Conservation (phyloP, 1,284 basidiomycete species). For the Puccinia triticina region DNA sequence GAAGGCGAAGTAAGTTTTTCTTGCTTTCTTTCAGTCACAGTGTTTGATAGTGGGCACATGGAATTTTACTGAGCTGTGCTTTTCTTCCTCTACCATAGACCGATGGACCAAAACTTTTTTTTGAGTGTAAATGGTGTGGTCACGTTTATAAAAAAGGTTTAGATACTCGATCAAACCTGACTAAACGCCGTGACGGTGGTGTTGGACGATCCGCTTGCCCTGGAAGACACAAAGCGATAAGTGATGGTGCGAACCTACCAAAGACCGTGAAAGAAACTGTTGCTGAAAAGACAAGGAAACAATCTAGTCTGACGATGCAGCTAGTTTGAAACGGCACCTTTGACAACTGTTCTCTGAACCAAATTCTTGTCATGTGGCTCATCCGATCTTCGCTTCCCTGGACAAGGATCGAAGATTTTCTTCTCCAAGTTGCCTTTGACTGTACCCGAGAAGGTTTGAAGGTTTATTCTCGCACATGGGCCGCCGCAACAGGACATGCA, state of each 20-base stretch:
- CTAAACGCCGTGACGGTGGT: conserved; percentile 17
- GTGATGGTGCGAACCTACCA: neutral
- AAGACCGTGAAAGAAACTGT: neutral
- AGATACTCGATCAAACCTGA: neutral
- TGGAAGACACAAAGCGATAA: neutral
- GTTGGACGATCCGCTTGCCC: neutral
- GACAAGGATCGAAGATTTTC: neutral
- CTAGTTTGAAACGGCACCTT: neutral
- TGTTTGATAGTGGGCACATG: neutral
- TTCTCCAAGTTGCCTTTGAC: neutral
- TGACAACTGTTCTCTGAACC: neutral
- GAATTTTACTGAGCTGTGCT: neutral
- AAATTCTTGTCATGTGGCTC: conserved; percentile 22
- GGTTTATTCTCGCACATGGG: neutral
- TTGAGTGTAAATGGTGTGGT: neutral
- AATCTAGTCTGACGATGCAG: neutral
- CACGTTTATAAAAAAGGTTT: neutral
- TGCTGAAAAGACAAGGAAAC: neutral
- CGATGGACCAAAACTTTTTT: neutral
- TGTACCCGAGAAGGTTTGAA: neutral
- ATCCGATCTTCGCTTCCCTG: conserved; percentile 3
- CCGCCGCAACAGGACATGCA: neutral
- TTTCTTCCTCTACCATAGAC: neutral
- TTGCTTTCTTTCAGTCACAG: neutral
- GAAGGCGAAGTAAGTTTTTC: conserved; percentile 8